phyloP scores from a whole-genome alignment of 2,329 filamentous ascomycete genomes.

The Alternaria longipes region DNA sequence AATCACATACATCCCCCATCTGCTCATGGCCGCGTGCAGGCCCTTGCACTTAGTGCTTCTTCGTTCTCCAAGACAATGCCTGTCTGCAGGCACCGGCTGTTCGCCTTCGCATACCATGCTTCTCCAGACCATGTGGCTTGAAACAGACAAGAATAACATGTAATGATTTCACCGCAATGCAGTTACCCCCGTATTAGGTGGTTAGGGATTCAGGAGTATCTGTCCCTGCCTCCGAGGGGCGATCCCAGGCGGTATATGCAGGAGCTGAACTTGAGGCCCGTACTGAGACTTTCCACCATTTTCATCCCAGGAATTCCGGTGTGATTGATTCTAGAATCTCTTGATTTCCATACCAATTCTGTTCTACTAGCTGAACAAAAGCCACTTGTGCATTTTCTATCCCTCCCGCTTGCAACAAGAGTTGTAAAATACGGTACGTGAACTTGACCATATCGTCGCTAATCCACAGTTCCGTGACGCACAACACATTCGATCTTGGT shows the following conservation, averaged over 20 bases:
- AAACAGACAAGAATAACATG: constrained; percentile 12
- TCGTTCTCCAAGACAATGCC: constrained; percentile 24
- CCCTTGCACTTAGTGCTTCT: constrained; percentile 17
- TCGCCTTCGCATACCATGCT: constrained; percentile 15
- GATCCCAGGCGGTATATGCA: constrained; percentile 10
- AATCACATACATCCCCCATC: constrained; percentile 2
- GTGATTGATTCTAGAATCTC: constrained; percentile 7
- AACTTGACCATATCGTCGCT: constrained; percentile 9
- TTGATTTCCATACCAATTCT: background rate
- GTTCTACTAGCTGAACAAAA: background rate
- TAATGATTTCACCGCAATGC: constrained; percentile 24
- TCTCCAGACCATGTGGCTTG: constrained; percentile 21
- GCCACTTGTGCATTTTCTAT: background rate
- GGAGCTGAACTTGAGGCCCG: constrained; percentile 10
- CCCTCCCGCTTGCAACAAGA: background rate
- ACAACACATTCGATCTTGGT: constrained; percentile 23
- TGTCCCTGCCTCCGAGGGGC: constrained; percentile 5
- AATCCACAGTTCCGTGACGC: constrained; percentile 14
- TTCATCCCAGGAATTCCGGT: constrained; percentile 11
- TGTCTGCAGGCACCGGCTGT: constrained; percentile 27
- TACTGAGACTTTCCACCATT: constrained; percentile 7
- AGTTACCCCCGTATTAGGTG: constrained; percentile 4
- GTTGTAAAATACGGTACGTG: constrained; percentile 10
- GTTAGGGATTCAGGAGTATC: constrained; percentile 8
- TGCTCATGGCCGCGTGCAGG: constrained; percentile 5